Conservation (phyloP, 345 rosid genomes). For the Populus ilicifolia region DNA sequence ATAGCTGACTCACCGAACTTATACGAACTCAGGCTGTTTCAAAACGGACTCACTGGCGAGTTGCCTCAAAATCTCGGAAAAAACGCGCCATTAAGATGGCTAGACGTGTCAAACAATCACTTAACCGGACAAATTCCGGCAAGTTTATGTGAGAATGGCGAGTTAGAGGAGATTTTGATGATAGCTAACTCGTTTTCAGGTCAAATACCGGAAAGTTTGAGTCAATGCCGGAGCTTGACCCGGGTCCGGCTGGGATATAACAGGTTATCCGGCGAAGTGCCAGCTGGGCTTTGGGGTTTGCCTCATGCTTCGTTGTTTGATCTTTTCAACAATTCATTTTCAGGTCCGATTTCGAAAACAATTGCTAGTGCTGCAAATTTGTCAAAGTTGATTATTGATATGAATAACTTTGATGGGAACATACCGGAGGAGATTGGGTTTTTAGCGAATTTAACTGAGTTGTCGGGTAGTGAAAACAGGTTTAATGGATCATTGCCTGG, state of each 20-base stretch:
- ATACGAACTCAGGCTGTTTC: slow-evolving; percentile 79
- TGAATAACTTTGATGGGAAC: slow-evolving; percentile 62
- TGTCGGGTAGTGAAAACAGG: slow-evolving; percentile 60
- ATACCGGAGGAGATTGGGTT: slow-evolving; percentile 79
- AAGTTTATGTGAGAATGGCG: slow-evolving; percentile 57
- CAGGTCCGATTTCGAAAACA: slow-evolving; percentile 58
- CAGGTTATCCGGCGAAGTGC: slow-evolving; percentile 70
- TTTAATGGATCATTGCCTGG: slow-evolving; percentile 63
- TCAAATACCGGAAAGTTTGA: slow-evolving; percentile 51
- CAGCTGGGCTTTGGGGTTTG: slow-evolving; percentile 79
- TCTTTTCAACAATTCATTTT: slow-evolving; percentile 52
- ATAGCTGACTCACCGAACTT: slow-evolving; percentile 64
- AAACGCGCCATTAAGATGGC: slow-evolving; percentile 71
- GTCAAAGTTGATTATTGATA: slow-evolving; percentile 53
- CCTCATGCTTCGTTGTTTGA: slow-evolving; percentile 77
- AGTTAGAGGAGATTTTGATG: slow-evolving; percentile 68
- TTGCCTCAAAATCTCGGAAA: slow-evolving; percentile 66
- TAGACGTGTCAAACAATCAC: slow-evolving; percentile 67
- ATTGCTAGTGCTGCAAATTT: slow-evolving; percentile 66
- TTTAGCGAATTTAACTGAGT: slow-evolving; percentile 42
- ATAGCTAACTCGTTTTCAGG: slow-evolving; percentile 70
- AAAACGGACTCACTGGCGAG: slow-evolving; percentile 58
- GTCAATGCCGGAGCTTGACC: slow-evolving; percentile 54
- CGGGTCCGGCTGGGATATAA: slow-evolving; percentile 74
- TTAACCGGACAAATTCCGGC: slow-evolving; percentile 66